These are phyloP conservation scores for Aureobasidium namibiae DNA, from an alignment of 2,329 filamentous ascomycete genomes.

Conservation along the genomic window DNA sequence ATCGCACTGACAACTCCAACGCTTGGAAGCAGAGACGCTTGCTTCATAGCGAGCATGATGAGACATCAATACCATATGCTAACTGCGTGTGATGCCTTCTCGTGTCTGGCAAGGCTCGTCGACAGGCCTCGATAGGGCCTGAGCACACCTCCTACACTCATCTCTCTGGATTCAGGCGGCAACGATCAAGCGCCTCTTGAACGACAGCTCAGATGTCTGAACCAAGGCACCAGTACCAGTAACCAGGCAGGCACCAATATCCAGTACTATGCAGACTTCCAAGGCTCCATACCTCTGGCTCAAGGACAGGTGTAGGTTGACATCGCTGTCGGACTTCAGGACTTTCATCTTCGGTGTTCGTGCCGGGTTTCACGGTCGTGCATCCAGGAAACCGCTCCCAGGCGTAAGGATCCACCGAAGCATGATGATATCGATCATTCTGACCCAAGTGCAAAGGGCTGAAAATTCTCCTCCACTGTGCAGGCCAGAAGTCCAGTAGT, in stretches of 20 bases:
- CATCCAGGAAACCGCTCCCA: not conserved
- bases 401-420: no score
- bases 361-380: not conserved
- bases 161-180: not conserved
- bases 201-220: not conserved
- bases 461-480: not conserved
- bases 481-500: not conserved
- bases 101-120: not conserved
- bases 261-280: not conserved
- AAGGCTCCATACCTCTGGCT: not conserved
- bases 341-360: not conserved
- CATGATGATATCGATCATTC: not conserved
- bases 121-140: not conserved
- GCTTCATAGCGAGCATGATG: not conserved
- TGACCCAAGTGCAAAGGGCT: not conserved
- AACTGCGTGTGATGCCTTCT: not conserved
- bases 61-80: not conserved
- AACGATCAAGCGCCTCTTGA: not conserved
- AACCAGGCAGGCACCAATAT: not conserved
- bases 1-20: not conserved
- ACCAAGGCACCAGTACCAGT: not conserved
- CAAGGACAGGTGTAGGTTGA: no score
- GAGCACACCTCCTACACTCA: not conserved
- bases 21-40: not conserved
- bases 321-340: not conserved